A percentile compares a stretch with the other conserved stretches of the same genome.
Evolutionary conservation across 768 basidiomycete genomes (phyloP).

Genomic region (Kwoniella sp.): DNA sequence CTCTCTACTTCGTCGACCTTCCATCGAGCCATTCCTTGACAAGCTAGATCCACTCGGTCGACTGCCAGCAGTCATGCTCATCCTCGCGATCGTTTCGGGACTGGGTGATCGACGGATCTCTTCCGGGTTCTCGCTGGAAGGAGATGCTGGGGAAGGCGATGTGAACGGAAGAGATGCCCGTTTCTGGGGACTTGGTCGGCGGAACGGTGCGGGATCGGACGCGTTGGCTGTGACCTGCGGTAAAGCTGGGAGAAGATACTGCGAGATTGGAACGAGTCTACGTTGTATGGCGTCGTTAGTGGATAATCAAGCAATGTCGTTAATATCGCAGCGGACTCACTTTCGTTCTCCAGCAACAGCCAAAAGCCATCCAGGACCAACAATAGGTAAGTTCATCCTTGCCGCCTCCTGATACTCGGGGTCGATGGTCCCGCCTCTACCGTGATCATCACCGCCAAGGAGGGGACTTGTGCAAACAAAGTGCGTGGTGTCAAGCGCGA

Average conservation of each 20-base stretch:
- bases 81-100: constrained; percentile 54
- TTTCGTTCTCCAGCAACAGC: constrained; percentile 84
- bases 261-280: constrained; percentile 53
- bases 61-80: constrained; percentile 44
- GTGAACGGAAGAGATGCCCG: constrained; percentile 49
- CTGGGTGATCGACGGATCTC: constrained; percentile 35
- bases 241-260: constrained; percentile 43
- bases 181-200: constrained; percentile 49
- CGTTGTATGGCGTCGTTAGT: no score
- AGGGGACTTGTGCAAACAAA: constrained; percentile 92
- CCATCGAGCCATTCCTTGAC: constrained; percentile 22
- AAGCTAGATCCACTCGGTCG: constrained; percentile 4
- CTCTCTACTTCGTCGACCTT: constrained; percentile 27
- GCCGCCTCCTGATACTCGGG: constrained; percentile 93
- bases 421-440: constrained; percentile 63
- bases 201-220: constrained; percentile 46
- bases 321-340: constrained; percentile 59
- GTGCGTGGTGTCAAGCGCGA: constrained; percentile 97
- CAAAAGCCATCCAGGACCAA: constrained; percentile 91
- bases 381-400: constrained; percentile 89
- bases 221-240: constrained; percentile 23
- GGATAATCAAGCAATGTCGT: neutral
- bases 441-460: constrained; percentile 59
- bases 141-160: constrained; percentile 48
- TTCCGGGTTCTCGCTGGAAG: constrained; percentile 51